Conservation (phyloP, 768 basidiomycete genomes). For the Termitomyces sp. region DNA sequence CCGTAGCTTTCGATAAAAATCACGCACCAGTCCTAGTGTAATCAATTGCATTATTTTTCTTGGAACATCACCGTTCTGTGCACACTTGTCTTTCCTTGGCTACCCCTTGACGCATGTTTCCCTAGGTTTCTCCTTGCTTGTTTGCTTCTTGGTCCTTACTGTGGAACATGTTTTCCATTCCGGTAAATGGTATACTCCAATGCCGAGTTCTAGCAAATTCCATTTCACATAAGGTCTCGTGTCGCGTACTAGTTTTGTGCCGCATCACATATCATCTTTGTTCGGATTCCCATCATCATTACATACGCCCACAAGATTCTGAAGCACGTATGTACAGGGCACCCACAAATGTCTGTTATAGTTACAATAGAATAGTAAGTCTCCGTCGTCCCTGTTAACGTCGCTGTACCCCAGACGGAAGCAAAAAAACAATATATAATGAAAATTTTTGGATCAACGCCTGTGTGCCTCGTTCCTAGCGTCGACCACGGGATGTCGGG, state of each 20-base stretch:
- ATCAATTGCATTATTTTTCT: constrained; percentile 1
- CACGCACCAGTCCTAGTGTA: neutral
- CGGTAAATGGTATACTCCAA: neutral
- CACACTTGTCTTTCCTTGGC: neutral
- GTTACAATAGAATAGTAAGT: neutral
- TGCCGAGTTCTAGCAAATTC: neutral
- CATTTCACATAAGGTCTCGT: neutral
- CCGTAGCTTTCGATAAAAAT: constrained; percentile 15
- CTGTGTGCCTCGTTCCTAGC: neutral
- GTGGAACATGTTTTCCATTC: neutral
- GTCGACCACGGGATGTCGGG: neutral
- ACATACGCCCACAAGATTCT: neutral
- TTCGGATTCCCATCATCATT: constrained; percentile 1
- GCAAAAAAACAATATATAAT: neutral
- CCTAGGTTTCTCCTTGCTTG: neutral
- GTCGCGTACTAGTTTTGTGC: neutral
- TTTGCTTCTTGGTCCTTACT: neutral
- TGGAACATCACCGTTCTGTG: neutral
- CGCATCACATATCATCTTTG: neutral
- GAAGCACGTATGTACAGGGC: neutral
- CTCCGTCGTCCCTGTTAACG: too few relatives aligned
- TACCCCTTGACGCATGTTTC: neutral
- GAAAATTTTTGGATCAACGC: neutral
- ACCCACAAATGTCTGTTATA: too few relatives aligned
- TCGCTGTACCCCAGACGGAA: neutral